phyloP scores from a whole-genome alignment of 331 rosid genomes.

The Pyrus hybrid region DNA sequence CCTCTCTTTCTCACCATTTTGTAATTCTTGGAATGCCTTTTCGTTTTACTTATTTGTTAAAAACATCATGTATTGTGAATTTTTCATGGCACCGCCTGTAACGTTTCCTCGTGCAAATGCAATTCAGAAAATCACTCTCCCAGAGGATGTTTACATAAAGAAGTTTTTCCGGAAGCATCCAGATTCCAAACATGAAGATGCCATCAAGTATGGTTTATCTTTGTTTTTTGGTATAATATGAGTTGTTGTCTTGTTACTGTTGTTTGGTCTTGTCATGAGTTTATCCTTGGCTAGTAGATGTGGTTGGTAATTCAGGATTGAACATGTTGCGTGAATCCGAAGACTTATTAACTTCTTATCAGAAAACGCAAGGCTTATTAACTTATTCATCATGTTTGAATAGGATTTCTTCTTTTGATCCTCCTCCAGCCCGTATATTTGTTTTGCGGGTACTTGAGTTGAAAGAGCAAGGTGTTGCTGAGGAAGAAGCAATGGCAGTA shows the following conservation, averaged over 20 bases:
- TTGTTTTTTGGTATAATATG: neutral
- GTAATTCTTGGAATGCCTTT: neutral
- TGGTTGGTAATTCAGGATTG: neutral
- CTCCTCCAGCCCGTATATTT: conserved; percentile 72
- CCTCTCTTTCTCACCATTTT: neutral
- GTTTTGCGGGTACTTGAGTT: conserved; percentile 63
- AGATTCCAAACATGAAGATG: conserved; percentile 55
- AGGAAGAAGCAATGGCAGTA: conserved; percentile 69
- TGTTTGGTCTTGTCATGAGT: neutral
- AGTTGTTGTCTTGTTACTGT: neutral
- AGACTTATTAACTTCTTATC: neutral
- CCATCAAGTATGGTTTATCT: conserved; percentile 54
- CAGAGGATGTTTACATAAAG: conserved; percentile 70
- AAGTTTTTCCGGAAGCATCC: conserved; percentile 66
- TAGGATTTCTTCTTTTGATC: conserved; percentile 66
- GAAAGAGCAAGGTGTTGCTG: conserved; percentile 65
- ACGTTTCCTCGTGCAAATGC: conserved; percentile 59
- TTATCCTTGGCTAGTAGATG: neutral
- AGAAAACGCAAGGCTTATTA: neutral
- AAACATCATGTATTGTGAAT: neutral
- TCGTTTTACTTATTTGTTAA: neutral
- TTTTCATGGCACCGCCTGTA: conserved; percentile 69
- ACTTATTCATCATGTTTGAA: conserved; percentile 19
- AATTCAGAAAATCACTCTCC: conserved; percentile 60
- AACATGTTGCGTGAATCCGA: neutral